A percentile compares a stretch with the other conserved stretches of the same genome.
These are phyloP conservation scores for Mycena chlorophos DNA, from an alignment of 768 basidiomycete species.

Conservation along the genomic window DNA sequence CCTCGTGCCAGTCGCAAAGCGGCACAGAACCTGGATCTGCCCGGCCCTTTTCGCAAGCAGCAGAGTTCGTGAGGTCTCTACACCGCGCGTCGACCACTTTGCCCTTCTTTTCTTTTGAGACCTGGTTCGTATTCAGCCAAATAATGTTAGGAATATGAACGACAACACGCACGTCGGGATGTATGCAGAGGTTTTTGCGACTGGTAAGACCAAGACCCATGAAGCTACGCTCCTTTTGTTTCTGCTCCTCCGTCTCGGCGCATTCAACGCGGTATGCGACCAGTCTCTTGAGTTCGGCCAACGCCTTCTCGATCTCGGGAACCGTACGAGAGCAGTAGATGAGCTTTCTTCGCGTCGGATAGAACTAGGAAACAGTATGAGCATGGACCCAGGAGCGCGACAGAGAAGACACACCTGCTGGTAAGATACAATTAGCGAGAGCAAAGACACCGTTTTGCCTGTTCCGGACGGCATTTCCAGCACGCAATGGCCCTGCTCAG, in stretches of 20 bases:
- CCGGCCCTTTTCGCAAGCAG: conserved; percentile 78
- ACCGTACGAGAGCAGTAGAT: conserved; percentile 99
- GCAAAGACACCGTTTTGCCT: conserved; percentile 95
- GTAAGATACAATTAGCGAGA: conserved; percentile 95
- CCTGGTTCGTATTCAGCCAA: conserved; percentile 45
- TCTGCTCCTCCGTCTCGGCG: conserved; percentile 74
- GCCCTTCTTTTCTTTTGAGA: conserved; percentile 97
- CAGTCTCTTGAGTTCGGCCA: conserved; percentile 90
- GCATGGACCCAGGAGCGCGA: conserved; percentile 9
- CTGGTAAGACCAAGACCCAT: conserved; percentile 91
- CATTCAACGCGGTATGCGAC: conserved; percentile 81
- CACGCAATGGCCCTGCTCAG: conserved; percentile 90
- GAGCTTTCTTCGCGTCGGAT: conserved; percentile 88
- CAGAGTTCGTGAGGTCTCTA: conserved; percentile 88
- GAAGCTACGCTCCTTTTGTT: conserved; percentile 77
- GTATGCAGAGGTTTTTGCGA: conserved; percentile 93
- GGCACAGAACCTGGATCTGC: conserved; percentile 87
- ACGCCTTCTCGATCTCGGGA: conserved; percentile 97
- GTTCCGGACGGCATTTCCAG: conserved; percentile 99
- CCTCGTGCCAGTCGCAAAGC: conserved; percentile 95
- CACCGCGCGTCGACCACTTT: conserved; percentile 96
- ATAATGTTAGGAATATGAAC: background rate
- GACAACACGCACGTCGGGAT: conserved; percentile 73
- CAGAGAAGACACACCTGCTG: conserved; percentile 67
- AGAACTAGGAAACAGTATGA: conserved; percentile 81